Evolutionary conservation across 257 asterid genomes (phyloP).

Genomic region (Solanum chilense): DNA sequence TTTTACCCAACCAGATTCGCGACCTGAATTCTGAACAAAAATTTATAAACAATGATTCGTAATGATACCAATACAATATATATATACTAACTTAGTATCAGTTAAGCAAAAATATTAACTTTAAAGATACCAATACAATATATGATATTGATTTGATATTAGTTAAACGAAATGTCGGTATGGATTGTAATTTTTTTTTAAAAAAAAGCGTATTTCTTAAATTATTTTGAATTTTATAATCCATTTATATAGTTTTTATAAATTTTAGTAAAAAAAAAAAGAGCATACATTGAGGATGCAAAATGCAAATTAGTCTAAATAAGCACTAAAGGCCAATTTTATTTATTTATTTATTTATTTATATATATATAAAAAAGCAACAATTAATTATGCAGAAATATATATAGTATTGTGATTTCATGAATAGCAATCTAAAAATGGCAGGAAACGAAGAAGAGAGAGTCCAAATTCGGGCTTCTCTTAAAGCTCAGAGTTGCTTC

Average conservation of each 20-base stretch:
- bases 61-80: too few relatives aligned
- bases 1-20: too few relatives aligned
- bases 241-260: too few relatives aligned
- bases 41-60: too few relatives aligned
- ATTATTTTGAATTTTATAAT: neutral
- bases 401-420: neutral
- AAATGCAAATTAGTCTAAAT: neutral
- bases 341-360: too few relatives aligned
- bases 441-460: conserved; percentile 27
- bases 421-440: conserved; percentile 19
- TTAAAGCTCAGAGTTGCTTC: conserved; percentile 33
- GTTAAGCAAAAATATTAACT: too few relatives aligned
- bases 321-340: neutral
- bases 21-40: neutral
- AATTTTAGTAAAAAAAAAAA: neutral
- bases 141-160: neutral
- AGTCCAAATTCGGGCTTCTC: conserved; percentile 25
- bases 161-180: too few relatives aligned
- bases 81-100: neutral
- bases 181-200: too few relatives aligned
- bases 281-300: neutral
- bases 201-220: too few relatives aligned
- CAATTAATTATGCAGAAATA: too few relatives aligned
- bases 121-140: neutral
- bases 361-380: too few relatives aligned